Conservation (phyloP, 2,329 filamentous ascomycete species). For the Periconia sp. region DNA sequence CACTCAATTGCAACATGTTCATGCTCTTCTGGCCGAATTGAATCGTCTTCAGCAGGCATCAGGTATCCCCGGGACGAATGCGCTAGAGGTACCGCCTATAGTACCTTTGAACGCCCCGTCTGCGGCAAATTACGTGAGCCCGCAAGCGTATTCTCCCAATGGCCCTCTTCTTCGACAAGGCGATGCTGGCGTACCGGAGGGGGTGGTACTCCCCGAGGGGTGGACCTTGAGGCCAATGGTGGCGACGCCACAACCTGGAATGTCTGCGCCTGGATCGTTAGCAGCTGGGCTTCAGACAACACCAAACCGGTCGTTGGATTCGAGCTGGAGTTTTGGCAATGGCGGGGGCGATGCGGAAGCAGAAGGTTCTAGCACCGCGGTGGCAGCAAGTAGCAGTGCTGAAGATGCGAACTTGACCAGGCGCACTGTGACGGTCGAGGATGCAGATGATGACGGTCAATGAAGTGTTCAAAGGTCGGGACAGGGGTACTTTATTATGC, state of each 20-base stretch:
- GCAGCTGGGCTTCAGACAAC: not conserved
- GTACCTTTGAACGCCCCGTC: slow-evolving; percentile 24
- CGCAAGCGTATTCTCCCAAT: slow-evolving; percentile 37
- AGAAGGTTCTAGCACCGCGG: slow-evolving; percentile 32
- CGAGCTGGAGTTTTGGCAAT: slow-evolving; percentile 42
- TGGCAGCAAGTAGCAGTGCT: slow-evolving; percentile 22
- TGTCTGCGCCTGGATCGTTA: not conserved
- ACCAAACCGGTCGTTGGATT: slow-evolving; percentile 25
- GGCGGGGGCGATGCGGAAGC: slow-evolving; percentile 25
- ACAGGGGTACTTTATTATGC: slow-evolving; percentile 12
- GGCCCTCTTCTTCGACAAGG: slow-evolving; percentile 36
- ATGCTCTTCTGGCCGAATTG: slow-evolving; percentile 34
- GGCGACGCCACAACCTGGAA: slow-evolving; percentile 19
- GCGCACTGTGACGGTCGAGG: slow-evolving; percentile 35
- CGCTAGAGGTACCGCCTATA: slow-evolving; percentile 26
- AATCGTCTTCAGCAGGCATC: slow-evolving; percentile 34
- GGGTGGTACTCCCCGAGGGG: slow-evolving; percentile 39
- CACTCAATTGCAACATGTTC: slow-evolving; percentile 36
- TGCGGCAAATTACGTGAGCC: slow-evolving; percentile 17
- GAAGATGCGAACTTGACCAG: slow-evolving; percentile 21
- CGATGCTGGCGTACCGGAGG: slow-evolving; percentile 37
- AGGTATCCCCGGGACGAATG: slow-evolving; percentile 24
- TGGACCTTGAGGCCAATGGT: slow-evolving; percentile 41
- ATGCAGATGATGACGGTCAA: slow-evolving; percentile 31
- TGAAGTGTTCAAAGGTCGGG: not conserved